Base-by-base conservation (phyloP, 2,329 filamentous ascomycete species). In the Fusarium tanahbumbuense region DNA sequence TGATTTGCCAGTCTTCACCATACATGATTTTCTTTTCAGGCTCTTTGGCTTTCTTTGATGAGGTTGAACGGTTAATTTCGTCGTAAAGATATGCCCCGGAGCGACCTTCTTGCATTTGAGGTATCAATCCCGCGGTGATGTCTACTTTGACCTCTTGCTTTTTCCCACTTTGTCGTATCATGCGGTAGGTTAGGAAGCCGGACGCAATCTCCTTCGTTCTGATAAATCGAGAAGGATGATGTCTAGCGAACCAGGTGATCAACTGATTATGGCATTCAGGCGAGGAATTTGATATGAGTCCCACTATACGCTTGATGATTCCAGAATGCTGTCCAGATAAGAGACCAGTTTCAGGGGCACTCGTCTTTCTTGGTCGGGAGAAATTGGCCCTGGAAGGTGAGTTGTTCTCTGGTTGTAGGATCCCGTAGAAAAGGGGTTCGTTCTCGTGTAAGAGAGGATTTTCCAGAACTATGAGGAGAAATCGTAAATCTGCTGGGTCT, bases 1-100 rank as follows among this genome's bases (percentile, higher is more conserved):
- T 92, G 60, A 97, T 88, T 78, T 97, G 94, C 94, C 94, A 98
- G 76, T 97, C 94, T 62, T 95, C 92, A 22, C 86, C 85, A 77
- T 96, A 97, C 0, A 89, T 81, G 3, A 89, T 84, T 66, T 84
- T 84, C 71, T 87, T 88, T 10, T 85, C 80, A 30, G 85, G 83
- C 32, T 87, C 85, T 56, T 87, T 87, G 22, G 83, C 78, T 75
- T 86, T 88, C 76, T 87, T 89, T 13, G 83, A 81, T 5, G 83
- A 75, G 37, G 83, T 81, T 22, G 83, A 80, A 46, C 85, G 79
- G 22, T 86, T 90, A 20, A 97, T 85, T n/a, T 92, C 92, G 34
- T 93, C 92, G 76, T 96, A 92, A 8, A 97, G 83, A 65, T 92
- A 90, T 4, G 91, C 91, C 10, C 90, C 88, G 50, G 88, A 86